Conservation (phyloP, 139 green algal species). For the Chlorella sp. region DNA sequence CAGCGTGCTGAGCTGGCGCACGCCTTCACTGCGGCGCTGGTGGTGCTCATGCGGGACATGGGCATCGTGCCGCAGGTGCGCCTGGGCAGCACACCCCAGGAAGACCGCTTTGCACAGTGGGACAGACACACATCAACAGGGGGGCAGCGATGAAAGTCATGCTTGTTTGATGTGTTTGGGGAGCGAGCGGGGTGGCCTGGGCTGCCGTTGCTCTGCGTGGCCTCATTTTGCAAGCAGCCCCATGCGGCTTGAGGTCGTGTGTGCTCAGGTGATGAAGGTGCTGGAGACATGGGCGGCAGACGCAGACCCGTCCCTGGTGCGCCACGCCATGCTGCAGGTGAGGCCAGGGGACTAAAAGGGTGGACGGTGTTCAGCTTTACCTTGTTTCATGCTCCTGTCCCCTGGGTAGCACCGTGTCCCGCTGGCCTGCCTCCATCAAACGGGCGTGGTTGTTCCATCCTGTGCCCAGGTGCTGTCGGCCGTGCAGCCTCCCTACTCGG, state of each 20-base stretch:
- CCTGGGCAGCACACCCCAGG: not conserved
- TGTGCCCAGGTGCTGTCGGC: not conserved
- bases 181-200: not conserved
- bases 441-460: not conserved
- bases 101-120: not conserved
- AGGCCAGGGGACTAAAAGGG: not conserved
- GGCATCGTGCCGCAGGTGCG: not conserved
- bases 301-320: not conserved
- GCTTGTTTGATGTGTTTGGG: not conserved
- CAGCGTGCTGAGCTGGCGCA: not conserved
- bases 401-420: too few relatives aligned
- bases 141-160: not conserved
- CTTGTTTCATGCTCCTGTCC: too few relatives aligned
- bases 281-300: not conserved
- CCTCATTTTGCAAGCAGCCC: not conserved
- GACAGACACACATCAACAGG: not conserved
- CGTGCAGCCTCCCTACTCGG: not conserved
- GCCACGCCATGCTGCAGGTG: not conserved
- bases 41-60: not conserved
- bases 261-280: not conserved
- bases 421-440: not conserved
- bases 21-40: not conserved
- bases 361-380: too few relatives aligned
- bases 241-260: not conserved
- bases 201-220: too few relatives aligned